These are phyloP conservation scores for Cucurbita pepo DNA, from an alignment of 306 rosid genomes.

Conservation along the genomic window DNA sequence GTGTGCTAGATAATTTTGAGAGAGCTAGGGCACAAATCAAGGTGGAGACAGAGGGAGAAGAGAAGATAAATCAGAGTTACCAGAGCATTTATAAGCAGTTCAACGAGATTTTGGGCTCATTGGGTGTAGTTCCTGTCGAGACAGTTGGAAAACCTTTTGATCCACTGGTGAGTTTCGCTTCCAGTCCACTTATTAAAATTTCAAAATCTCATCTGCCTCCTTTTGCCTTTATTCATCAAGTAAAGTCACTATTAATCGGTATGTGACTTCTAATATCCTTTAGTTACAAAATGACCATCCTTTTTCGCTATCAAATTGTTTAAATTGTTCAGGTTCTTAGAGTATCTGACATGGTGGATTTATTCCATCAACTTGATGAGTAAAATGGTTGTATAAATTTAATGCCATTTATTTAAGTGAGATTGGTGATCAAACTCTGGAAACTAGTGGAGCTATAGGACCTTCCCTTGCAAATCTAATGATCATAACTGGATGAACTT, in stretches of 20 bases:
- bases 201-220: background rate
- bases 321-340: background rate
- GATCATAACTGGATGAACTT: background rate
- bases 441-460: background rate
- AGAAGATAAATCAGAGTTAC: slow-evolving; percentile 79
- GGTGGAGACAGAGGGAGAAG: slow-evolving; percentile 84
- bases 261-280: background rate
- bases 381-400: background rate
- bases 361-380: background rate
- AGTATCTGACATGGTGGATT: background rate
- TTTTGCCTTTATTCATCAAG: background rate
- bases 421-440: background rate
- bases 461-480: background rate
- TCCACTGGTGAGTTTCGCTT: slow-evolving; percentile 63
- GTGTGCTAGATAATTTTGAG: slow-evolving; percentile 86
- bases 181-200: background rate
- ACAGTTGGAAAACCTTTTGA: slow-evolving; percentile 78
- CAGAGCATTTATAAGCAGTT: slow-evolving; percentile 89
- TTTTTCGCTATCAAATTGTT: background rate
- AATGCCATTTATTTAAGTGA: background rate
- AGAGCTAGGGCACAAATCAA: slow-evolving; percentile 83
- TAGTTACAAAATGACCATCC: background rate
- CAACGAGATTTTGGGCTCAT: slow-evolving; percentile 51
- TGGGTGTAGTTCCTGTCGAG: slow-evolving; percentile 72
- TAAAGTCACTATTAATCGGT: background rate